Base-by-base conservation (phyloP, 805 yeast genomes). In the Monosporozyma solicola region DNA sequence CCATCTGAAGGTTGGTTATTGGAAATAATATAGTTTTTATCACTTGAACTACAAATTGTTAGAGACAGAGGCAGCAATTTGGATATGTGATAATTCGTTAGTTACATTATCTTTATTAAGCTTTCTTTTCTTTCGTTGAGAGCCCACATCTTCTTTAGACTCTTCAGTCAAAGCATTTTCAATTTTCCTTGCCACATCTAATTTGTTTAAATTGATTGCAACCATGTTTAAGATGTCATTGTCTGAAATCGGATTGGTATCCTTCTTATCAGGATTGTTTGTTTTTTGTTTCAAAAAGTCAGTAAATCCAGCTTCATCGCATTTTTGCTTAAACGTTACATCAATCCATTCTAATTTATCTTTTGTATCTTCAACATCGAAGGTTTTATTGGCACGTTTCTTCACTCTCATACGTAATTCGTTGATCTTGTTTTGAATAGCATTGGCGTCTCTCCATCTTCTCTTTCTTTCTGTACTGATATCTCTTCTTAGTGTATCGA, bases 361-460 rank as follows among this genome's bases (percentile, higher is more conserved):
- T 9, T 71, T 74, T 10, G 84, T 69, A 6, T 80, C 82, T 0
- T 69, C 74, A 9, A 74, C 77, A 1, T 96, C 94, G 70, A 80
- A 90, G 59, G 84, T 69, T 20, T 69, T 70, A 41, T 71, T 73
- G 0, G 97, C 97, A 43, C 94, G 74, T 58, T 84, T 84, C 57
- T 79, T 76, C 22, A 92, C 83, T 52, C 98, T 74, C 0, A 87
- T 80, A 51, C 95, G 76, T 52, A 92, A 72, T 64, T 92, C 98
- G 61, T 88, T 85, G 66, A 90, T 96, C 71, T 87, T 84, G 67
- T 91, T 91, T 58, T 94, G 76, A 55, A 84, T 84, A 8, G 80
- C 78, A 63, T 92, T 89, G 29, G 80, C 83, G 29, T 57, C 64
- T 52, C 72, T 63, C 72, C 72, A 68, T 50, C 62, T 67, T 49